Evolutionary conservation across 2,329 filamentous ascomycete genomes (phyloP), one percentile per base, ranked within the genome.

Genomic region (Fusarium pseudoanthophilum): DNA sequence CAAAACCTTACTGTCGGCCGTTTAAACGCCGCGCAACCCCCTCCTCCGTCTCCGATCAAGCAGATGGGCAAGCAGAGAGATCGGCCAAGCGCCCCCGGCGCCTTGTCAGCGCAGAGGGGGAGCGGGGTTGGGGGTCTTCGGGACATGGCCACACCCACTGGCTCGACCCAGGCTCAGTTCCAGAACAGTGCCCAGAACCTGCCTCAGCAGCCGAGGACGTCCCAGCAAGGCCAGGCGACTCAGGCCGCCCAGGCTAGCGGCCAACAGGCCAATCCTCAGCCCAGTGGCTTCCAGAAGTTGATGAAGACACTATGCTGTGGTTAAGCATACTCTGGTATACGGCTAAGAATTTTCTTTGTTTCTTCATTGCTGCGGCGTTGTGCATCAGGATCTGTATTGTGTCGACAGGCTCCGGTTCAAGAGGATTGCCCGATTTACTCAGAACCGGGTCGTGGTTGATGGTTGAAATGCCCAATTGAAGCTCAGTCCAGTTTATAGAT

Each of bases 1-100:
- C 87, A 85, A 82, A 87, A 87, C 83, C 89, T 95, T 78, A 95
- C 93, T 78, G 90, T 91, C 84, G 91, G 92, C 87, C 93, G 93
- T 93, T 94, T 95, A 95, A 95, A 95, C 91, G 93, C 93, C 88
- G 92, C 92, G 87, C 93, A 95, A 88, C 93, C 93, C 89, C 92
- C 93, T 87, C 92, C 93, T 87, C 93, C 93, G 81, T 94, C 92
- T 84, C 92, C 92, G 85, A 92, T 92, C 85, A 94, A 93, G 84
- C 91, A 90, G 90, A 92, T 90, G 86, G 90, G 91, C 86, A 93
- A 92, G 87, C 91, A 90, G 86, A 86, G 83, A 87, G 87, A 87
- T 85, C 92, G 92, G 87, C 92, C 88, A 93, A 95, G 90, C 90
- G 92, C 85, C 84, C 90, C 89, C 87, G 92, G 90, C 87, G 91